A percentile compares a stretch with the other conserved stretches of the same genome.
These are phyloP conservation scores for Penicillium corylophilum DNA, from an alignment of 2,329 filamentous ascomycete genomes.

Conservation along the genomic window DNA sequence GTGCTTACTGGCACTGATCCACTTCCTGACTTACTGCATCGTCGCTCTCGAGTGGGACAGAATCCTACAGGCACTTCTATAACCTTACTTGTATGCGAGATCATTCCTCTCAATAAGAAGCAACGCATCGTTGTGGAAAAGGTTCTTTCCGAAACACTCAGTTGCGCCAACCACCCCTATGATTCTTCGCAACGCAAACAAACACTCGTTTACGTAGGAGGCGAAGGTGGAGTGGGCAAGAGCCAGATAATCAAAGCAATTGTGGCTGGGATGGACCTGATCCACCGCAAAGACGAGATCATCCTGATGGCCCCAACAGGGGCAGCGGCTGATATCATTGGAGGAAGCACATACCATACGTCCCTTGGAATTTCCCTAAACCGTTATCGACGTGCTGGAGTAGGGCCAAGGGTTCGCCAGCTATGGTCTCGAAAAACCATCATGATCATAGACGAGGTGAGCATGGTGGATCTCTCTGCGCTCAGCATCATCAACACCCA, in stretches of 20 bases:
- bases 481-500: not conserved
- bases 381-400: not conserved
- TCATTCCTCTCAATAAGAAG: not conserved
- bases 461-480: not conserved
- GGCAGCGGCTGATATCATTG: not conserved
- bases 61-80: not conserved
- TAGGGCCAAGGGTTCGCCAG: not conserved
- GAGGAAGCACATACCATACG: conserved; percentile 1
- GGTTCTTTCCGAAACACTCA: not conserved
- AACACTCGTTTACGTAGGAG: not conserved
- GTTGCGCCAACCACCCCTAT: not conserved
- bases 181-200: not conserved
- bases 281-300: not conserved
- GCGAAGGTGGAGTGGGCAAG: not conserved
- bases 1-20: not conserved
- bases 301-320: not conserved
- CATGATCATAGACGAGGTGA: not conserved
- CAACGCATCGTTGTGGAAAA: not conserved
- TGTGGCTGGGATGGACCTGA: not conserved
- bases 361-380: conserved; percentile 1
- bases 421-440: not conserved
- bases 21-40: not conserved
- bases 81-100: not conserved
- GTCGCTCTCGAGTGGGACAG: not conserved
- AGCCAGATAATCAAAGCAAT: not conserved